Evolutionary conservation across 805 yeast species (phyloP).

Genomic region (Wickerhamiella nectarea): DNA sequence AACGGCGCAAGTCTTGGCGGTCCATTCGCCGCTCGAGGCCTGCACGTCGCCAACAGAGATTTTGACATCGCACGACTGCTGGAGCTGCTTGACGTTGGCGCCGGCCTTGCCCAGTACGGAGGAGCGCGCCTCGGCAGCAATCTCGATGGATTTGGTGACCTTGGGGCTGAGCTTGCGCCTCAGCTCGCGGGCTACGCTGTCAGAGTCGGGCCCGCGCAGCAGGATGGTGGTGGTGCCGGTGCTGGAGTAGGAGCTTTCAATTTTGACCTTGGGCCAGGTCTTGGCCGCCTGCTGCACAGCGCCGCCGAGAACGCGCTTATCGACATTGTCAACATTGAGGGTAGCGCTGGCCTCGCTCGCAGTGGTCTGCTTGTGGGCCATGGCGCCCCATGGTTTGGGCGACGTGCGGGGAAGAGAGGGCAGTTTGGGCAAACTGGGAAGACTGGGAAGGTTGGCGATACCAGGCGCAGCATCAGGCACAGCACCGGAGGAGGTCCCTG

Average conservation of each 20-base stretch:
- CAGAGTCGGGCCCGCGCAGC: slow-evolving; percentile 13
- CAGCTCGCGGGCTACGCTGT: slow-evolving; percentile 6
- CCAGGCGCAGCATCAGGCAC: no score
- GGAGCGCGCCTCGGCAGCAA: slow-evolving; percentile 15
- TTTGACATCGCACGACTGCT: slow-evolving; percentile 6
- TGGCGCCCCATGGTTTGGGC: not conserved
- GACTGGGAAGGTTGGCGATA: no score
- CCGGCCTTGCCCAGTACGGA: slow-evolving; percentile 18
- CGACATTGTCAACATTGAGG: slow-evolving; percentile 2
- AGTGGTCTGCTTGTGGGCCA: not conserved
- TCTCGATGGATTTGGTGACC: slow-evolving; percentile 2
- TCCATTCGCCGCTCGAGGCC: slow-evolving; percentile 7
- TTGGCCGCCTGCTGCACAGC: slow-evolving; percentile 5
- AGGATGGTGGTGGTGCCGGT: slow-evolving; percentile 14
- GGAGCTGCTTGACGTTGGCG: slow-evolving; percentile 10
- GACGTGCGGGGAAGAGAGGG: slow-evolving; percentile 6
- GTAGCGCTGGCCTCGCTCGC: slow-evolving; percentile 2
- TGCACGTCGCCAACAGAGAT: slow-evolving; percentile 9
- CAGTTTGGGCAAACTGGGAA: slow-evolving; percentile 6
- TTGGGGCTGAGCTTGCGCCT: slow-evolving; percentile 12
- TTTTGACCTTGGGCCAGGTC: slow-evolving; percentile 7
- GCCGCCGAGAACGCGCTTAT: not conserved
- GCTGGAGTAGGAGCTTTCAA: slow-evolving; percentile 14
- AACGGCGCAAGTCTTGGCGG: slow-evolving; percentile 36
- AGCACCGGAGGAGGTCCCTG: no score